Conservation (phyloP, 2,329 filamentous ascomycete species). For the Neoarthrinium moseri region DNA sequence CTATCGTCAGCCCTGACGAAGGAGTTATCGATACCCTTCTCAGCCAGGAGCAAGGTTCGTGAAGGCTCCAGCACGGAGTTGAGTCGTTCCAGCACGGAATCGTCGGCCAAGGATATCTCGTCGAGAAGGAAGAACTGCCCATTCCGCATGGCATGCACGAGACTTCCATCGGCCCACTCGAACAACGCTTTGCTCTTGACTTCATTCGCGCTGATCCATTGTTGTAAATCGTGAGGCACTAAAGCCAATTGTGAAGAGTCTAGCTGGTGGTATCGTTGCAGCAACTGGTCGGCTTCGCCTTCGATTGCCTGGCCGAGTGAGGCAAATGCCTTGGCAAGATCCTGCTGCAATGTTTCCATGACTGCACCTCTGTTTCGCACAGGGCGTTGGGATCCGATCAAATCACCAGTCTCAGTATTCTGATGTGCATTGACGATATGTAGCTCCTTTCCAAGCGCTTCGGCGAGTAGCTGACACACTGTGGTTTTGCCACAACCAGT, state of each 20-base stretch:
- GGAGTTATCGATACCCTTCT: slow-evolving; percentile 86
- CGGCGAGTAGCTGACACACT: slow-evolving; percentile 87
- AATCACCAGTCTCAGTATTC: slow-evolving; percentile 94
- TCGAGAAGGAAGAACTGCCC: slow-evolving; percentile 92
- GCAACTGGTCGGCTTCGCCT: slow-evolving; percentile 51
- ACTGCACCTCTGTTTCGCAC: slow-evolving; percentile 80
- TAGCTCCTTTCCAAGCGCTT: slow-evolving; percentile 72
- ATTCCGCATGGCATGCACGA: slow-evolving; percentile 89
- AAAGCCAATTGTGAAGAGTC: slow-evolving; percentile 37
- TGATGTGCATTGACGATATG: slow-evolving; percentile 97
- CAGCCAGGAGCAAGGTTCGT: slow-evolving; percentile 82
- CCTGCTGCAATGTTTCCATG: slow-evolving; percentile 61
- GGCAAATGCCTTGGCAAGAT: slow-evolving; percentile 51
- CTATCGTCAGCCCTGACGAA: slow-evolving; percentile 72
- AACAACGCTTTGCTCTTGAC: slow-evolving; percentile 81
- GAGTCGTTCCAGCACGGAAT: slow-evolving; percentile 91
- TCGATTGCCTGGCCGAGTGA: slow-evolving; percentile 37
- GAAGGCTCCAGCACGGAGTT: slow-evolving; percentile 95
- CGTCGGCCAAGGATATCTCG: slow-evolving; percentile 95
- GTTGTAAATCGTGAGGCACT: slow-evolving; percentile 47
- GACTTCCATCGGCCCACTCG: slow-evolving; percentile 91
- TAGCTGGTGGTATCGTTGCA: slow-evolving; percentile 58
- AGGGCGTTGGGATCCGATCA: slow-evolving; percentile 93
- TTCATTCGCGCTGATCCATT: slow-evolving; percentile 45
- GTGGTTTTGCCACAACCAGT: slow-evolving; percentile 98